Evolutionary conservation across 257 asterid genomes (phyloP).

Genomic region (Misopates orontium): DNA sequence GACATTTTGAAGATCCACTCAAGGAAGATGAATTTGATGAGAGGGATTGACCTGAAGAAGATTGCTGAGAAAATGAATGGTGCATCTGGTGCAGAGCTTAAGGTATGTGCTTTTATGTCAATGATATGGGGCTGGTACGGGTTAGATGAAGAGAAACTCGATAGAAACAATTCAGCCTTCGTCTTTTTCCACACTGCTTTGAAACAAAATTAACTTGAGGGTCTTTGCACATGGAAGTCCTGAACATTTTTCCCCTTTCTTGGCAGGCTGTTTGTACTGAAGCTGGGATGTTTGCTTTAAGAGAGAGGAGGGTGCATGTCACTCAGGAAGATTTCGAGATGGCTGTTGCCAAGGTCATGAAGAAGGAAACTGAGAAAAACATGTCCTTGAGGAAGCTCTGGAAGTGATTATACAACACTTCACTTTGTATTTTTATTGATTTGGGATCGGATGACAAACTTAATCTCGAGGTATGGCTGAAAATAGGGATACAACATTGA

Average conservation of each 20-base stretch:
- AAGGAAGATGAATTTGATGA: slow-evolving; percentile 85
- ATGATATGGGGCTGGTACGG: too few species aligned
- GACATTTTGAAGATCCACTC: slow-evolving; percentile 93
- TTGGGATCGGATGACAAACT: too few species aligned
- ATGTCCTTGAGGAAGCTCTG: slow-evolving; percentile 92
- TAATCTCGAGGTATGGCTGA: too few species aligned
- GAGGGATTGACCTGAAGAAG: slow-evolving; percentile 88
- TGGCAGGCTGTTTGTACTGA: slow-evolving; percentile 93
- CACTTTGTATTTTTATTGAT: too few species aligned
- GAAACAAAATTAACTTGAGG: not conserved
- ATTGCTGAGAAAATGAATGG: slow-evolving; percentile 93
- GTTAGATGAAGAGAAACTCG: too few species aligned
- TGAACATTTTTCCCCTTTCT: not conserved
- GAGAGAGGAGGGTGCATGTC: slow-evolving; percentile 94
- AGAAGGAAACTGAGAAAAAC: slow-evolving; percentile 90
- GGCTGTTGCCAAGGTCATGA: slow-evolving; percentile 98
- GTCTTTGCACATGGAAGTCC: not conserved
- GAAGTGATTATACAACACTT: slow-evolving; percentile 46
- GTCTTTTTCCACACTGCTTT: not conserved
- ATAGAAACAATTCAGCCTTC: too few species aligned
- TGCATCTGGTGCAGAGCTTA: slow-evolving; percentile 92
- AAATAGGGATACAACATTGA: too few species aligned
- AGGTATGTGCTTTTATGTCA: slow-evolving; percentile 42
- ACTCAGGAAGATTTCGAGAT: slow-evolving; percentile 96
- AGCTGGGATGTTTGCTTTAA: slow-evolving; percentile 95